Evolutionary conservation across 2,329 filamentous ascomycete genomes (phyloP).

Genomic region (Tolypocladium pustulatum): DNA sequence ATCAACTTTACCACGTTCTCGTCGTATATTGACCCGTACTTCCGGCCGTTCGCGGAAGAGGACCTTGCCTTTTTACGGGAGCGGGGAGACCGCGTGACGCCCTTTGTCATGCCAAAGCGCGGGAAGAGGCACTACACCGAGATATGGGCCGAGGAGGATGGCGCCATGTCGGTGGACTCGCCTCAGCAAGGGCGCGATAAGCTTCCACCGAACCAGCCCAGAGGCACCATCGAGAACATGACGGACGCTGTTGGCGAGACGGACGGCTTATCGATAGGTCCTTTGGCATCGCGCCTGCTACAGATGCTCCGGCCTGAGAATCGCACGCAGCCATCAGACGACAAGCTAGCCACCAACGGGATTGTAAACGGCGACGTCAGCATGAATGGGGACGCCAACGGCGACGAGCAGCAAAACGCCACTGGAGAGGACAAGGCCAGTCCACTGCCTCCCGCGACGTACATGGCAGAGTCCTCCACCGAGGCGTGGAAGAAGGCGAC

Average conservation of each 20-base stretch:
- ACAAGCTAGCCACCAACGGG: slow-evolving; percentile 43
- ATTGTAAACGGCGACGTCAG: slow-evolving; percentile 42
- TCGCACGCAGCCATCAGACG: slow-evolving; percentile 44
- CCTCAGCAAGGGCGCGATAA: slow-evolving; percentile 51
- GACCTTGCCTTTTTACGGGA: slow-evolving; percentile 90
- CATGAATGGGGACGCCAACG: slow-evolving; percentile 37
- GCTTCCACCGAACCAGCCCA: slow-evolving; percentile 67
- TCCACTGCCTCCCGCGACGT: slow-evolving; percentile 56
- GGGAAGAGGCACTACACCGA: slow-evolving; percentile 82
- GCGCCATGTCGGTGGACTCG: slow-evolving; percentile 62
- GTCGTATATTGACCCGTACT: slow-evolving; percentile 86
- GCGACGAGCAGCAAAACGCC: slow-evolving; percentile 21
- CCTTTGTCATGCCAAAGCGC: slow-evolving; percentile 78
- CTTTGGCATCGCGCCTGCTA: slow-evolving; percentile 71
- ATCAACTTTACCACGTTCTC: slow-evolving; percentile 89
- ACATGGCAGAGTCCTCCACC: slow-evolving; percentile 66
- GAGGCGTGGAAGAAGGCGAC: slow-evolving; percentile 71
- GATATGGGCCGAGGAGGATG: slow-evolving; percentile 91
- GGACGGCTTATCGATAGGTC: slow-evolving; percentile 80
- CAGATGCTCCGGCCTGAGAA: slow-evolving; percentile 72
- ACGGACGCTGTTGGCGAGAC: slow-evolving; percentile 79
- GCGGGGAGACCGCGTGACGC: slow-evolving; percentile 69
- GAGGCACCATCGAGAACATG: slow-evolving; percentile 78
- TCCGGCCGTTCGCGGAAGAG: slow-evolving; percentile 81
- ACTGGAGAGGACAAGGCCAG: slow-evolving; percentile 25